These are phyloP conservation scores for Wickerhamomyces strasburgensis DNA, from an alignment of 805 yeast species.

Conservation along the genomic window DNA sequence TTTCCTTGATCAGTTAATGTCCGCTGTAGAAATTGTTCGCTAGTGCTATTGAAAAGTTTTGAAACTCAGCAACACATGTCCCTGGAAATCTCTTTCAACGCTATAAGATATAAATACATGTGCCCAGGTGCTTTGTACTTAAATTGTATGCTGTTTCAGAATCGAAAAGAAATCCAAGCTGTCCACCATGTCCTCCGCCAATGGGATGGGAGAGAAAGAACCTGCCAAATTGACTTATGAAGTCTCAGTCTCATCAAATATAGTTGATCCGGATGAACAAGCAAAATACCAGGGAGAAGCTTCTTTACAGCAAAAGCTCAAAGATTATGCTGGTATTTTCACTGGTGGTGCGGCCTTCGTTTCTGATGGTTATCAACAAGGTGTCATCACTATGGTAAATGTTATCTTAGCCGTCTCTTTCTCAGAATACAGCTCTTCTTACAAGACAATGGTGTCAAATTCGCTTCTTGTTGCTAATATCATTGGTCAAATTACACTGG, in stretches of 20 bases:
- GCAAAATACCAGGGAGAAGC: neutral
- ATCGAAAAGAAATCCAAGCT: too few species aligned
- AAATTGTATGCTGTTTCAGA: too few species aligned
- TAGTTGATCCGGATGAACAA: too few species aligned
- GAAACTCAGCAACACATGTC: too few species aligned
- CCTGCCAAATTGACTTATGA: neutral
- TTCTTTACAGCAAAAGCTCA: too few species aligned
- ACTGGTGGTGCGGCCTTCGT: slow-evolving; percentile 23
- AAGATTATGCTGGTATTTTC: slow-evolving; percentile 10
- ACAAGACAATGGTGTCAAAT: slow-evolving; percentile 31
- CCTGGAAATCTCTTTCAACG: neutral
- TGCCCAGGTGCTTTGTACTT: too few species aligned
- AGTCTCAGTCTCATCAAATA: neutral
- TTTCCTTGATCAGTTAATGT: too few species aligned
- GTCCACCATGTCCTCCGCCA: too few species aligned
- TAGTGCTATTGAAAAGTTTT: too few species aligned
- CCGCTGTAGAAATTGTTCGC: too few species aligned
- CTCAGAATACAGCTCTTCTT: slow-evolving; percentile 10
- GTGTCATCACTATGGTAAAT: slow-evolving; percentile 25
- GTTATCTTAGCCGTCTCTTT: slow-evolving; percentile 18
- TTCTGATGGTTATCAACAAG: slow-evolving; percentile 27
- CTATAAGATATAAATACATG: too few species aligned
- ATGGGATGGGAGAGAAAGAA: neutral
- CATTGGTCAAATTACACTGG: slow-evolving; percentile 55
- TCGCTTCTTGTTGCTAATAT: slow-evolving; percentile 51